Conservation (phyloP, 116 monocot species). For the Trichopus zeylanicus region DNA sequence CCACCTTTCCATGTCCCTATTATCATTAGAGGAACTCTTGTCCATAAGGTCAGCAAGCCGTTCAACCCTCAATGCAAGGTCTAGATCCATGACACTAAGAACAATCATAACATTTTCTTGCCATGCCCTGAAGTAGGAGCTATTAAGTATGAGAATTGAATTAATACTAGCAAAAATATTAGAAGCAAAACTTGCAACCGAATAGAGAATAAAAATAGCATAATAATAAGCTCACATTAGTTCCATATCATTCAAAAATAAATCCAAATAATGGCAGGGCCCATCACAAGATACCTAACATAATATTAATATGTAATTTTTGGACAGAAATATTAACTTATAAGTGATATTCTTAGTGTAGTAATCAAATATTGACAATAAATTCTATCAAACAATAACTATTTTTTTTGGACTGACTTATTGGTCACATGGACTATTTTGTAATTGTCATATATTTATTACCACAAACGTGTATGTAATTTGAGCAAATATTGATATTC, state of each 20-base stretch:
- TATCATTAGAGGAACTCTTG: conserved; percentile 3
- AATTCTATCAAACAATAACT: background rate
- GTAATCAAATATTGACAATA: background rate
- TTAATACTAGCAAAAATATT: background rate
- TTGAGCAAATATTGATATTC: background rate
- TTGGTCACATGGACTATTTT: background rate
- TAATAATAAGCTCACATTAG: background rate
- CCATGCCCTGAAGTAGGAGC: conserved; percentile 7
- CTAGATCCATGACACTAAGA: conserved; percentile 13
- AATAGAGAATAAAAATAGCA: background rate
- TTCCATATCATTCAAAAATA: background rate
- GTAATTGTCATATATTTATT: background rate
- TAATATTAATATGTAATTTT: background rate
- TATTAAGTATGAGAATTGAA: background rate
- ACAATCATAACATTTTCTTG: conserved; percentile 6
- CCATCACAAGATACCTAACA: background rate
- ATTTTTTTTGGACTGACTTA: background rate
- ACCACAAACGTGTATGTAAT: background rate
- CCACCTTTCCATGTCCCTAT: conserved; percentile 11
- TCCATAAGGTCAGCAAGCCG: background rate
- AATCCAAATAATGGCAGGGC: background rate
- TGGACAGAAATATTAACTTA: background rate
- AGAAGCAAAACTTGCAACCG: background rate
- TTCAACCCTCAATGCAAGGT: background rate
- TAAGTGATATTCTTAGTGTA: background rate